Evolutionary conservation across 129 eudicot genomes (phyloP).

Genomic region (Helianthus tuberosus): DNA sequence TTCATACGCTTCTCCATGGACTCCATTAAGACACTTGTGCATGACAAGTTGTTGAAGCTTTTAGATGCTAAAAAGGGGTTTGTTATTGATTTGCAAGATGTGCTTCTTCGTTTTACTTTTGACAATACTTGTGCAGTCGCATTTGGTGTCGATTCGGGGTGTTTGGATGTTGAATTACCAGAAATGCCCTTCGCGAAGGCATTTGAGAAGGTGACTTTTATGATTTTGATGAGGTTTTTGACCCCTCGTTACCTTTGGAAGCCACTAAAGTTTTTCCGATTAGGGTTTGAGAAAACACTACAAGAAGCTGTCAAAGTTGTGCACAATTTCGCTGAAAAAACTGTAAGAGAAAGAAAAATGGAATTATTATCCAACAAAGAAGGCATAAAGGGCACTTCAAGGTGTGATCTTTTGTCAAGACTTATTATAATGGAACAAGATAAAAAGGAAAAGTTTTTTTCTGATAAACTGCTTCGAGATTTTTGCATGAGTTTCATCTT

Average conservation of each 20-base stretch:
- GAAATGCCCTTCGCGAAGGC: conserved; percentile 63
- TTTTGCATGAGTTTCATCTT: conserved; percentile 66
- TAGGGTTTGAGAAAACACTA: conserved; percentile 56
- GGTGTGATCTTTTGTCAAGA: conserved; percentile 59
- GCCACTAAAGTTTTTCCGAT: conserved; percentile 45
- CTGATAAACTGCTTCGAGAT: conserved; percentile 58
- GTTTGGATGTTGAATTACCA: conserved; percentile 47
- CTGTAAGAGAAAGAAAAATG: conserved; percentile 49
- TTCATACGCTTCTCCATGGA: conserved; percentile 36
- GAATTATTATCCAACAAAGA: conserved; percentile 33
- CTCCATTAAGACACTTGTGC: conserved; percentile 41
- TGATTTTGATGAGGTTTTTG: conserved; percentile 46
- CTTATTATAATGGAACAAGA: conserved; percentile 46
- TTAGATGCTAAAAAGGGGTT: conserved; percentile 36
- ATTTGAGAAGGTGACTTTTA: conserved; percentile 63
- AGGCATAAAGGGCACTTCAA: conserved; percentile 8
- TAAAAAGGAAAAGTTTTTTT: conserved; percentile 29
- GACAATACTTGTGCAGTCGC: conserved; percentile 66
- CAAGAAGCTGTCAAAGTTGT: conserved; percentile 44
- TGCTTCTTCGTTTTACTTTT: conserved; percentile 66
- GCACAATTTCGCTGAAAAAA: conserved; percentile 56
- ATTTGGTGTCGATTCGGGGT: conserved; percentile 65
- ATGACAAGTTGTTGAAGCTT: conserved; percentile 44
- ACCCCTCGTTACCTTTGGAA: conserved; percentile 62
- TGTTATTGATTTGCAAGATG: conserved; percentile 58